Evolutionary conservation across 2,329 filamentous ascomycete genomes (phyloP).

Genomic region (Pseudogymnoascus sp.): DNA sequence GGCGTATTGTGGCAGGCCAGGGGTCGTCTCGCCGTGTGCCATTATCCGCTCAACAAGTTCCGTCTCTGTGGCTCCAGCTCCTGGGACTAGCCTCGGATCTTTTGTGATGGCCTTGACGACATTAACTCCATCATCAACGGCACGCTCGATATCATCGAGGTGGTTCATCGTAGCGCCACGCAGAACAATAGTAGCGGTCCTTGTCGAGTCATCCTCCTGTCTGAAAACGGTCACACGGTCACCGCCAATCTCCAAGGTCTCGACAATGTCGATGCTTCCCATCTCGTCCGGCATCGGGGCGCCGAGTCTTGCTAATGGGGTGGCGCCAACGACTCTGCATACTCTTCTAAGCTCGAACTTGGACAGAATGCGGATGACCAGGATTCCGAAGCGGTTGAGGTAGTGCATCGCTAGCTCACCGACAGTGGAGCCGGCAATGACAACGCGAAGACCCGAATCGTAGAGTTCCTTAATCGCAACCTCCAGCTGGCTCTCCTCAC

Average conservation of each 20-base stretch:
- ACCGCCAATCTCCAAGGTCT: constrained; percentile 95
- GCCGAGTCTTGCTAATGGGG: constrained; percentile 87
- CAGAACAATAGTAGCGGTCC: constrained; percentile 89
- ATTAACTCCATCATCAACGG: constrained; percentile 96
- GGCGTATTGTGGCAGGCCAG: constrained; percentile 87
- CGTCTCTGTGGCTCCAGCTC: constrained; percentile 89
- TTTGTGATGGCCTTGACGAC: constrained; percentile 97
- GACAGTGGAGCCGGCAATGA: constrained; percentile 86
- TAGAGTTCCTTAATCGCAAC: constrained; percentile 87
- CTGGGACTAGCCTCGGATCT: constrained; percentile 83
- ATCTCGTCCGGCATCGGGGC: constrained; percentile 99
- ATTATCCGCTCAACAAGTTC: constrained; percentile 90
- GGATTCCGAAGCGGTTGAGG: constrained; percentile 92
- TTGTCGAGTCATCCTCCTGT: constrained; percentile 85
- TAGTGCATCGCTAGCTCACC: constrained; percentile 96
- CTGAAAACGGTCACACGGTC: constrained; percentile 98
- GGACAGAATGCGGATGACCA: constrained; percentile 92
- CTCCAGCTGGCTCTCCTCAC: constrained; percentile 89
- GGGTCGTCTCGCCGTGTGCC: constrained; percentile 82
- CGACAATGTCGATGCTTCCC: constrained; percentile 88
- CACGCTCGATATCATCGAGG: constrained; percentile 91
- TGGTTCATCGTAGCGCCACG: constrained; percentile 97
- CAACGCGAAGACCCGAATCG: constrained; percentile 84
- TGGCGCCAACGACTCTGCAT: constrained; percentile 93
- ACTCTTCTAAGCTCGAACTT: constrained; percentile 95